Evolutionary conservation across 2,329 filamentous ascomycete species (phyloP), one percentile per base, ranked within the genome.

Genomic region (Calonectria leucothoes): DNA sequence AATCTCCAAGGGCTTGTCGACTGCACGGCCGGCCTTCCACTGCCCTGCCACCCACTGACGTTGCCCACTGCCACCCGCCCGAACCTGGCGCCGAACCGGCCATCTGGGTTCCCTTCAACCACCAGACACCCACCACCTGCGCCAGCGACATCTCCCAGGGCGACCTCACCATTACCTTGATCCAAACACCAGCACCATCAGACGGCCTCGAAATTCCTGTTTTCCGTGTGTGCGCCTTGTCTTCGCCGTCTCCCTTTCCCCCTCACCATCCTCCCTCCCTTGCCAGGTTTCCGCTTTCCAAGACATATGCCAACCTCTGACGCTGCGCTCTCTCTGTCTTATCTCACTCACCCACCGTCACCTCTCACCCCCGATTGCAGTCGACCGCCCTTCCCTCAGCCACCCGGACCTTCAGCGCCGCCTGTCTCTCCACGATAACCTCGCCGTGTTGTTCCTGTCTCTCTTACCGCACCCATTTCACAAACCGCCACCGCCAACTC

Each of bases 41-140:
- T 48, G 57, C 57, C 57, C 67, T 65, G 45, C 59, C 55, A 48
- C 57, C 55, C 37, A 68, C 66, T 70, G 61, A 39, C 77, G 72
- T 73, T 73, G 71, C 72, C 59, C 70, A 76, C 77, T 79, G 74
- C 78, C 77, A 80, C 78, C 77, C 76, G 77, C 74, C 69, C 78
- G 66, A 74, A 76, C 63, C 73, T 79, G 73, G 71, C 70, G 66
- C 70, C 74, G 78, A 76, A 78, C 78, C 78, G 77, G 76, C 76
- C 76, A 80, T 80, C 76, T 80, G 78, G 78, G 79, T 61, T 61
- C 39, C 55, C 55, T 61, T 80, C 78, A 78, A 79, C 70, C 68
- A 70, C 72, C 75, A 71, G 70, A 72, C 69, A 73, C 71, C 68
- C 52, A 71, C 66, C 72, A 52, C 31, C 49, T 74, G 71, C 69